Conservation (phyloP, 2,329 filamentous ascomycete species). For the Cytospora mali region DNA sequence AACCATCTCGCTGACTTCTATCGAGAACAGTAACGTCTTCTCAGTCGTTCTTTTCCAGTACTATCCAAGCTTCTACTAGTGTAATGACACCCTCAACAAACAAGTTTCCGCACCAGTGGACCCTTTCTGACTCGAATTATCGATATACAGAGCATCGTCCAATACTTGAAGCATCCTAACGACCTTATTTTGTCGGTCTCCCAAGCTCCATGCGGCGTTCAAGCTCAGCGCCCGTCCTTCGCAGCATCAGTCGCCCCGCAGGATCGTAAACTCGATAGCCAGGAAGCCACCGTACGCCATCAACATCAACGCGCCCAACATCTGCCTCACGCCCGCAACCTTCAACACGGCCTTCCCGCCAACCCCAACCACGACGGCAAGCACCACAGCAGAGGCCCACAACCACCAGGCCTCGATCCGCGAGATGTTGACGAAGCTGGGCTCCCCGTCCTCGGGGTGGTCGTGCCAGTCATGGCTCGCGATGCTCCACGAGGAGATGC, state of each 20-base stretch:
- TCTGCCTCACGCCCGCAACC: slow-evolving; percentile 23
- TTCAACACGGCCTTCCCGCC: slow-evolving; percentile 20
- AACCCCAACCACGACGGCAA: slow-evolving; percentile 16
- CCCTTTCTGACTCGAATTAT: neutral
- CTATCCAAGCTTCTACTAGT: neutral
- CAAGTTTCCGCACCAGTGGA: neutral
- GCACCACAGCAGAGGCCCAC: slow-evolving; percentile 19
- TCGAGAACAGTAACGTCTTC: neutral
- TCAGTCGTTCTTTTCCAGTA: neutral
- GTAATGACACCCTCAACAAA: neutral
- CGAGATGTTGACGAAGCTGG: slow-evolving; percentile 18
- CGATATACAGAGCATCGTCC: neutral
- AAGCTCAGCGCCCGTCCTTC: neutral
- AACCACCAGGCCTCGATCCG: slow-evolving; percentile 29
- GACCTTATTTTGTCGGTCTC: neutral
- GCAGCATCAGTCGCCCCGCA: slow-evolving; percentile 18
- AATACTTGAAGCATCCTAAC: neutral
- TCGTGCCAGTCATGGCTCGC: slow-evolving; percentile 26
- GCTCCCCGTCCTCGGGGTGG: slow-evolving; percentile 19
- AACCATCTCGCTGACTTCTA: neutral
- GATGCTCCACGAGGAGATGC: slow-evolving; percentile 34
- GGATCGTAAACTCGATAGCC: slow-evolving; percentile 23
- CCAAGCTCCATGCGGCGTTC: neutral
- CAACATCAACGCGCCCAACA: slow-evolving; percentile 25
- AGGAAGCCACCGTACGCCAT: slow-evolving; percentile 25